phyloP scores from a whole-genome alignment of 331 rosid genomes.

The Arachis monticola region DNA sequence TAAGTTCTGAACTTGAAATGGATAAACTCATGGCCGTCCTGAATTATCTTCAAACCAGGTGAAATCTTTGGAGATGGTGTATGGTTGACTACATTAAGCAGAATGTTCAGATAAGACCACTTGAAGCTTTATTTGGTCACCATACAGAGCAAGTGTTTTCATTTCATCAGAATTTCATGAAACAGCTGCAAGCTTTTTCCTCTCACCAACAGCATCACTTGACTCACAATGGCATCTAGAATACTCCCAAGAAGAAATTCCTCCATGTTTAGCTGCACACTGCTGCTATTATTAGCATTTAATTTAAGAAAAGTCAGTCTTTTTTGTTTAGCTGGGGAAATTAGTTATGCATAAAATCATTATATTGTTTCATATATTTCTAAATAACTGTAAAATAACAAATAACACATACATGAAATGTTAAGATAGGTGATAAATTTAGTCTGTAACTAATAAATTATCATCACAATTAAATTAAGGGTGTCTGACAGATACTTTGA shows the following conservation, averaged over 20 bases:
- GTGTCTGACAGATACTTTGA: no score
- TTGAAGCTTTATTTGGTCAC: constrained; percentile 87
- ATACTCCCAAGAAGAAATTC: constrained; percentile 73
- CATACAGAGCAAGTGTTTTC: constrained; percentile 59
- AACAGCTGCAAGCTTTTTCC: constrained; percentile 64
- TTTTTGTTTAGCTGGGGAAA: background rate
- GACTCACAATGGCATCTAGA: constrained; percentile 77
- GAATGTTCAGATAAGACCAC: constrained; percentile 72
- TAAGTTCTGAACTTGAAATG: constrained; percentile 61
- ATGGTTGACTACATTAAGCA: constrained; percentile 59
- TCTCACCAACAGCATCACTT: constrained; percentile 67
- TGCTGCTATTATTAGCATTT: constrained; percentile 53
- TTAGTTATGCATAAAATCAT: background rate
- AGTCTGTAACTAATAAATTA: no score
- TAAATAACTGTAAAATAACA: no score
- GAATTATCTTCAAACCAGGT: constrained; percentile 56
- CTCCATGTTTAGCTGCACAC: constrained; percentile 64
- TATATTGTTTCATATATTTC: no score
- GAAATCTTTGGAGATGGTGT: constrained; percentile 65
- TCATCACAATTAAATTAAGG: no score
- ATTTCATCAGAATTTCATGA: constrained; percentile 72
- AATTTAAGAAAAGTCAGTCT: constrained; percentile 20
- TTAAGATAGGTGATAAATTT: no score
- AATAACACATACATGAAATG: no score
- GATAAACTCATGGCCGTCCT: constrained; percentile 60